Evolutionary conservation across 2,329 filamentous ascomycete genomes (phyloP), one percentile per base, ranked within the genome.

Genomic region (Trichocomaceae sp.): DNA sequence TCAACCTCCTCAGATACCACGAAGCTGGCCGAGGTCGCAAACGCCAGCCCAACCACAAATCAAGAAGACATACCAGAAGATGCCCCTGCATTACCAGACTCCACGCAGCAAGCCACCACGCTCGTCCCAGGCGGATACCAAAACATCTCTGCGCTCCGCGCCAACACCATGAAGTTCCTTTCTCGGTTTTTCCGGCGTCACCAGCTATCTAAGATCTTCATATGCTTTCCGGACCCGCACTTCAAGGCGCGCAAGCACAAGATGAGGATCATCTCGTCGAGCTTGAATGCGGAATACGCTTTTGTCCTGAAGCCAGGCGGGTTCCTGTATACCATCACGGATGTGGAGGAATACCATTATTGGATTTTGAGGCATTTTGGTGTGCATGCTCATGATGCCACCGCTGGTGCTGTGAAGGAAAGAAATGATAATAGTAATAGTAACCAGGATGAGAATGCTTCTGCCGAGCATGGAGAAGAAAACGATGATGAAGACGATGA

Each of bases 111-210:
- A 48, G 47, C 52, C 41, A 45, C 57, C 12, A 47, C 60, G 5
- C 61, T 63, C 41, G 58, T 71, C 15, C 63, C 69, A 0, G 69
- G 70, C 17, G 71, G 76, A 47, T 97, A 90, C 70, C 86, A 95
- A 67, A 99, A 99, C 70, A 86, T 92, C 52, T 85, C 87, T 33
- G 95, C 90, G 67, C 77, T 99, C 47, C 86, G 93, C 59, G 88
- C 89, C 61, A 99, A 99, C 75, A 89, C 90, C 5, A 99, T 99
- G 93, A 99, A 99, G 71, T 99, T 97, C 72, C 78, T 99, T n/a
- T 92, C 95, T 59, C 97, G 99, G 69, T 96, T 96, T 78, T 97
- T 99, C 78, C 77, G 74, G 53, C 87, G 85, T 65, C 78, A 75
- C 13, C 91, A 96, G 69, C 82, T 99, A 13, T 82, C 80, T 59